A percentile compares a stretch with the other conserved stretches of the same genome.
These are phyloP conservation scores for Amniculicola lignicola DNA, from an alignment of 495 filamentous ascomycete species.

Conservation along the genomic window DNA sequence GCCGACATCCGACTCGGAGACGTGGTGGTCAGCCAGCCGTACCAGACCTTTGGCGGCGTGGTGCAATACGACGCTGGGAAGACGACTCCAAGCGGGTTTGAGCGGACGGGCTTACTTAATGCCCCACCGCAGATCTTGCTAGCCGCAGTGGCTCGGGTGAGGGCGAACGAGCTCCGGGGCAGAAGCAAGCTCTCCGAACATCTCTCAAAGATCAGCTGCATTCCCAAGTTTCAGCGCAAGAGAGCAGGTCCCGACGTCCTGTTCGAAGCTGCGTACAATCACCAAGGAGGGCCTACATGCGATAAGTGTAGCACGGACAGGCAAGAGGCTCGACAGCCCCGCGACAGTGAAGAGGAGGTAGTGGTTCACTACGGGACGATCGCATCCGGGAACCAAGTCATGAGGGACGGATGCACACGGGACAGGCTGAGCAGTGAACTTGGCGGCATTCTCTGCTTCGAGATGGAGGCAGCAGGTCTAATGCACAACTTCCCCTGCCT, in stretches of 20 bases:
- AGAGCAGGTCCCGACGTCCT: too few relatives aligned
- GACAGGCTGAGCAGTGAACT: slow-evolving; percentile 14
- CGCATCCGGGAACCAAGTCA: slow-evolving; percentile 29
- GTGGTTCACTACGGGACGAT: slow-evolving; percentile 30
- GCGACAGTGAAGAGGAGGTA: slow-evolving; percentile 1
- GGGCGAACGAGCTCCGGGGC: slow-evolving; percentile 11
- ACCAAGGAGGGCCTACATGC: too few relatives aligned
- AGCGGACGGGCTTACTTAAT: not conserved
- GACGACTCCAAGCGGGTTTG: slow-evolving; percentile 9
- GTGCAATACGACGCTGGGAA: slow-evolving; percentile 39
- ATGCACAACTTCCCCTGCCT: slow-evolving; percentile 26
- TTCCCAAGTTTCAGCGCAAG: too few relatives aligned
- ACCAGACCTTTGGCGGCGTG: slow-evolving; percentile 17
- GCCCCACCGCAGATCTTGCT: not conserved
- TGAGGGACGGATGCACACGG: slow-evolving; percentile 7
- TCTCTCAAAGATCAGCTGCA: not conserved
- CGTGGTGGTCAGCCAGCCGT: slow-evolving; percentile 35
- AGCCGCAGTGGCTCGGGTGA: too few relatives aligned
- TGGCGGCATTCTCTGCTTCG: slow-evolving; percentile 28
- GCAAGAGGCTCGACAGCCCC: too few relatives aligned
- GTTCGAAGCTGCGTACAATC: too few relatives aligned
- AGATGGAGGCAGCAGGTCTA: slow-evolving; percentile 32
- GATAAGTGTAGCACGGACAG: too few relatives aligned
- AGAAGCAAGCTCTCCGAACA: too few relatives aligned
- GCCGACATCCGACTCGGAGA: slow-evolving; percentile 29